phyloP scores from a whole-genome alignment of 257 asterid species.

The Salvia miltiorrhiza region DNA sequence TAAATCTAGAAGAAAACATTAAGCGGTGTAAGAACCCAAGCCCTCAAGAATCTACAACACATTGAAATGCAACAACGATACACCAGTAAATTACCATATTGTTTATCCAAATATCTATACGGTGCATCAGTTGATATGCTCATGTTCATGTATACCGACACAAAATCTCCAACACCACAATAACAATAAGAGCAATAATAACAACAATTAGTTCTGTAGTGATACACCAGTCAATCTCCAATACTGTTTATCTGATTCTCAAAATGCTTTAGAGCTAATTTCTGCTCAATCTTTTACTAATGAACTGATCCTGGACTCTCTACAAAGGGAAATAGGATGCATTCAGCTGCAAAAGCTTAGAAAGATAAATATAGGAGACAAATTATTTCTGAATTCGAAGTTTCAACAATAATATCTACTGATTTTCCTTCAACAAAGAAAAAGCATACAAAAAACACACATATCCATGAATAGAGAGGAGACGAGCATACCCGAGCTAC shows the following conservation, averaged over 20 bases:
- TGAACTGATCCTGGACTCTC: background rate
- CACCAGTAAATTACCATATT: background rate
- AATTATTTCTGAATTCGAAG: background rate
- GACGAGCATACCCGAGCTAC: conserved; percentile 58
- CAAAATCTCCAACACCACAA: background rate
- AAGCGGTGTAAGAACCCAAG: background rate
- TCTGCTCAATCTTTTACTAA: background rate
- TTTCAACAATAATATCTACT: background rate
- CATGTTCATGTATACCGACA: background rate
- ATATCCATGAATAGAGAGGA: background rate
- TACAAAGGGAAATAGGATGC: background rate
- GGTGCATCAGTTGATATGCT: background rate
- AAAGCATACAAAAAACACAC: background rate
- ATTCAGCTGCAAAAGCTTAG: background rate
- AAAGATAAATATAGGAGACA: background rate
- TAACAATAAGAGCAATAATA: background rate
- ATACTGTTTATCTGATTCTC: background rate
- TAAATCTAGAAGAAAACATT: background rate
- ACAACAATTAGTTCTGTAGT: background rate
- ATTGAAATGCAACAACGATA: background rate
- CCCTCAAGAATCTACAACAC: background rate
- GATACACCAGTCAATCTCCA: background rate
- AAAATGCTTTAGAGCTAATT: background rate
- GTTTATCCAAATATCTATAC: background rate
- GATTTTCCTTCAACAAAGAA: background rate